These are phyloP conservation scores for Zygoascus flipseniorum DNA, from an alignment of 805 yeast species.

Conservation along the genomic window DNA sequence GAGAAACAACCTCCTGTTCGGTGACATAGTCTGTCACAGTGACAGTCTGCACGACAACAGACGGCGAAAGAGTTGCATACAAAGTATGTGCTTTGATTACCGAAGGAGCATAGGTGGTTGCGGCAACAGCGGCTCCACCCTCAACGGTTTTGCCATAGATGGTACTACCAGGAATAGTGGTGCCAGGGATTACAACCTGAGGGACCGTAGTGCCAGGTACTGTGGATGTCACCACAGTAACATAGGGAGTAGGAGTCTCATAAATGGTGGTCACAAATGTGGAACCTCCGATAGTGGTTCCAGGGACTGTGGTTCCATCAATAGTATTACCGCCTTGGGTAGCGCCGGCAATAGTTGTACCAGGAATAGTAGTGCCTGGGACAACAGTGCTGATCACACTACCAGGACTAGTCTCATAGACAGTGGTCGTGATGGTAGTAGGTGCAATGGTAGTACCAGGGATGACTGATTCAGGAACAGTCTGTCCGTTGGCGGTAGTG, in stretches of 20 bases:
- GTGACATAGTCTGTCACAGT: slow-evolving; percentile 4
- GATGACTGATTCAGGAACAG: slow-evolving; percentile 6
- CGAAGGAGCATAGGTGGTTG: slow-evolving; percentile 7
- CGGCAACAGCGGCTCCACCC: background rate
- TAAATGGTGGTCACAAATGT: background rate
- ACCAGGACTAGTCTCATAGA: background rate
- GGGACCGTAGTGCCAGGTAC: slow-evolving; percentile 14
- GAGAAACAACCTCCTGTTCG: background rate
- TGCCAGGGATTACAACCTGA: slow-evolving; percentile 7
- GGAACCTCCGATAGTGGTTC: slow-evolving; percentile 9
- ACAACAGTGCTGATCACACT: background rate
- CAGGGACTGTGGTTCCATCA: slow-evolving; percentile 7
- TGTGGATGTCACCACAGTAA: slow-evolving; percentile 8
- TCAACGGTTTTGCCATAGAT: background rate
- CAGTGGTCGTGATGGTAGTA: background rate
- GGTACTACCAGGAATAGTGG: slow-evolving; percentile 6
- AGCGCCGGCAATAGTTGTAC: slow-evolving; percentile 16
- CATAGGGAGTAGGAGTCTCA: slow-evolving; percentile 10
- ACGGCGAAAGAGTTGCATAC: slow-evolving; percentile 6
- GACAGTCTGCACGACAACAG: slow-evolving; percentile 9
- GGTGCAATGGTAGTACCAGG: background rate
- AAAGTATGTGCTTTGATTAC: slow-evolving; percentile 5
- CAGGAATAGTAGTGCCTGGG: slow-evolving; percentile 11
- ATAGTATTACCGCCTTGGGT: slow-evolving; percentile 4
- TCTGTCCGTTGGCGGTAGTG: slow-evolving; percentile 9